Evolutionary conservation across 1,284 basidiomycete genomes (phyloP), one percentile per base, ranked within the genome.

Genomic region (Apiotrichum montevideense): DNA sequence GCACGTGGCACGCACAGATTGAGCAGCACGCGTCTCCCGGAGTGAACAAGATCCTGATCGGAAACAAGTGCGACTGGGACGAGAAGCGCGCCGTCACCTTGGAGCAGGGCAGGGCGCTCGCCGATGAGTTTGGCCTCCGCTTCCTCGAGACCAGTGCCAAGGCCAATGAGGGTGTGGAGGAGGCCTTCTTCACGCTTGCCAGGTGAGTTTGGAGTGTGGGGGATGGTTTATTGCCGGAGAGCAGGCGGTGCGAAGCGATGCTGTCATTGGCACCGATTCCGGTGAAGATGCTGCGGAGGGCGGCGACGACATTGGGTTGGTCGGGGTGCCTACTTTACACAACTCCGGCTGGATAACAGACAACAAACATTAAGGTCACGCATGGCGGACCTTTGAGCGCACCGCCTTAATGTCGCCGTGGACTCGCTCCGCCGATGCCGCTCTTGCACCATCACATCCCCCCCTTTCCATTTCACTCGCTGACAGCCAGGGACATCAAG

Each of bases 91-190:
- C 86, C 29, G 89, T 99, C 54, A 87, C 90, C 2, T 59, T 83
- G 77, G 49, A 85, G 82, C 59, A 94, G 78, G 67, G 84, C 80
- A 43, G 83, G 75, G 55, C 90, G 78, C 73, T 93, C 84, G 76
- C 93, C 84, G 57, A 86, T 80, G 59, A 94, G 78, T 51, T 98
- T 49, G 94, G 92, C 35, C 83, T 99, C 75, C 86, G 85, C 71
- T 98, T 98, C 78, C 89, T 98, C 83, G 96, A 98, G 81, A 98
- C 96, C 6, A 93, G 89, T 35, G 96, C 96, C 53, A 98, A 98
- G 82, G 84, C 90, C 51, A 98, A 98, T 77, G 88, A 96, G 60
- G 93, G 94, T 63, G 96, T 99, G 21, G 96, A 99, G 79, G 94
- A 98, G 69, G 95, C 96, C 3, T 99, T 99, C 83, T 98, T 98